These are phyloP conservation scores for Leccinum rimulosum DNA, from an alignment of 768 basidiomycete genomes.

Conservation along the genomic window DNA sequence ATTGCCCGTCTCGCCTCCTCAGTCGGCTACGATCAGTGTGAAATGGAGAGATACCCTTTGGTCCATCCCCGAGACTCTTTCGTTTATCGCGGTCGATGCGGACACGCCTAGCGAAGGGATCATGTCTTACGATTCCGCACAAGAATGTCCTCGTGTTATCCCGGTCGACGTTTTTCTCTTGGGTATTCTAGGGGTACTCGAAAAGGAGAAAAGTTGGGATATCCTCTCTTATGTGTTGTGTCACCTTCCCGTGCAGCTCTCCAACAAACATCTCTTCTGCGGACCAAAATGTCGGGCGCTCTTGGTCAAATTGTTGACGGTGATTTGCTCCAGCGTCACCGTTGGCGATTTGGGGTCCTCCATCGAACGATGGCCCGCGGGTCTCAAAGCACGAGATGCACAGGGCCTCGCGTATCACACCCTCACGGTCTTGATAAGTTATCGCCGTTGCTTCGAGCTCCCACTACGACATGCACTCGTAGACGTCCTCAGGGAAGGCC, in stretches of 20 bases:
- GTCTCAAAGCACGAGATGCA: constrained; percentile 74
- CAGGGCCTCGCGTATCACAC: constrained; percentile 87
- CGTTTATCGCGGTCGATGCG: constrained; percentile 52
- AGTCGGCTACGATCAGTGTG: constrained; percentile 19
- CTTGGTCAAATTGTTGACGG: constrained; percentile 59
- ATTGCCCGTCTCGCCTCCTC: constrained; percentile 31
- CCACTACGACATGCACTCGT: constrained; percentile 67
- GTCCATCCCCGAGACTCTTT: constrained; percentile 63
- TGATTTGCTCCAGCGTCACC: constrained; percentile 65
- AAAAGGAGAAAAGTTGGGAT: constrained; percentile 86
- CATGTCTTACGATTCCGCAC: constrained; percentile 58
- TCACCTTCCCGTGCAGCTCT: constrained; percentile 85
- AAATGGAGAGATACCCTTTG: constrained; percentile 55
- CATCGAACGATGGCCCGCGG: constrained; percentile 56
- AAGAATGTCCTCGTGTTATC: constrained; percentile 47
- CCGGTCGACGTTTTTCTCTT: constrained; percentile 74
- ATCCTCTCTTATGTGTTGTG: constrained; percentile 88
- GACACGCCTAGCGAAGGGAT: constrained; percentile 69
- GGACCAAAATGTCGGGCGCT: constrained; percentile 74
- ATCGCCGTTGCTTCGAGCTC: constrained; percentile 72
- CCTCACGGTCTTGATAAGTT: constrained; percentile 84
- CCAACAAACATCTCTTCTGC: constrained; percentile 96
- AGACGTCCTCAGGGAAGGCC: constrained; percentile 66
- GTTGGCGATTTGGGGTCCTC: constrained; percentile 54
- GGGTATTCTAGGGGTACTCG: constrained; percentile 61